Base-by-base conservation (phyloP, 208 protist genomes). In the Wallacemonas rigidus region DNA sequence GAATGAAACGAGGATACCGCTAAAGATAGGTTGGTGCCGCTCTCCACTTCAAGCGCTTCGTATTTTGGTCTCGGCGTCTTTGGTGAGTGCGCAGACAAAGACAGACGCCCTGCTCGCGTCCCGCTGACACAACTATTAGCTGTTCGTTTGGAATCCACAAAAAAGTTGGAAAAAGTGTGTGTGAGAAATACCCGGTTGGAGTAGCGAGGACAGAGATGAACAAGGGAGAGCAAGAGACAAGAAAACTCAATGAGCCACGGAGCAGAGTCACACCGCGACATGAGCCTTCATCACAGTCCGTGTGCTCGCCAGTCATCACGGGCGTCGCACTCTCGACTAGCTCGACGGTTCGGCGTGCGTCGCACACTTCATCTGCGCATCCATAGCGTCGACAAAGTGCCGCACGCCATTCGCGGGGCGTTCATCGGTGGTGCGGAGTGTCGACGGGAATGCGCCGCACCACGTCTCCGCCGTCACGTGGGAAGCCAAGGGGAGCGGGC, bases 401-500 rank as follows among this genome's bases (percentile, higher is more conserved):
- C 76, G 9, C 9, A 75, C 82, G 17, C 58, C 71, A n/a, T 83
- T 79, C 0, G 74, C 71, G 0, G 68, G 14, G 12, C 7, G 4
- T 5, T 50, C 43, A 36, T 65, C 43, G 5, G 9, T 35, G 38
- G 39, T n/a, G 17, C 41, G 50, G 5, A 41, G 14, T 62, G 57
- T 64, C 64, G 50, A 3, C 9, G 72, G 61, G 45, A 91, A 88
- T 38, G 65, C 69, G 2, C 56, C n/a, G 68, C 90, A 95, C 90
- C 90, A 95, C 50, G n/a, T 38, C 51, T 80, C 76, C 15, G 61
- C 43, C 15, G 79, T 57, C 40, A 92, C 76, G 7, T 64, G 61
- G n/a, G 63, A 43, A 0, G 71, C 76, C 17, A 90, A 60, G 35
- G 87, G 87, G 63, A 84, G 85, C 1, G 65, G 69, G 1, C 72